Base-by-base conservation (phyloP, 192 early-diverging fungal genomes). In the Podila minutissima region DNA sequence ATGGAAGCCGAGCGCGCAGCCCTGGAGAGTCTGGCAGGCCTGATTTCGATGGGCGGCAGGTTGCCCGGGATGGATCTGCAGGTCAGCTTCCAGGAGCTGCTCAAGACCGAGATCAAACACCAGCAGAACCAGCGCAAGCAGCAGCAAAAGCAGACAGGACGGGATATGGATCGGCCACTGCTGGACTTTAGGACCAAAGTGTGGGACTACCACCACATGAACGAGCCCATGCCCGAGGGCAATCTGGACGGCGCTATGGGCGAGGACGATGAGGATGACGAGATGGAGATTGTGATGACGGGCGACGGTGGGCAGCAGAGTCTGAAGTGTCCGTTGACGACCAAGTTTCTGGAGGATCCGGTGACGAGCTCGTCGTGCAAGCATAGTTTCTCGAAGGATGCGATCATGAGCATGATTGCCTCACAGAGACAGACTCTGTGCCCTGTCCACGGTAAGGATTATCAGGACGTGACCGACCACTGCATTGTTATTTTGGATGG, bases 291-390 rank as follows among this genome's bases (percentile, higher is more conserved):
- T 49, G 64, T 73, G 66, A 62, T 69, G 20, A 66, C 57, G 8
- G 66, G 62, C 20, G 77, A 35, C 32, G 20, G 62, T 29, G 35
- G 62, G 1, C 22, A 57, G 6, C 66, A 69, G 57, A 65, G 57
- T 55, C 26, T 81, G 29, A 86, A 86, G 67, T 89, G 88, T 49
- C 88, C 88, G 32, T 66, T 89, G 2, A 85, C 88, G 19, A 83
- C 87, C 7, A 79, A 82, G 15, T 88, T 76, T 74, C 83, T 89
- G 46, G 75, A 72, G 26, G 85, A 88, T 19, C 88, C 88, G 15
- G 84, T 89, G 22, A 89, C 88, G 20, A 89, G 86, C 73, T 83
- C 84, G 37, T 35, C 62, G 10, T 89, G 88, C 66, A 82, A 83
- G 32, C 88, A 89, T 58, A 89, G 86, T 62, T 89, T 78, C 62